Conservation (phyloP, 805 yeast genomes). For the Lachancea sp. region DNA sequence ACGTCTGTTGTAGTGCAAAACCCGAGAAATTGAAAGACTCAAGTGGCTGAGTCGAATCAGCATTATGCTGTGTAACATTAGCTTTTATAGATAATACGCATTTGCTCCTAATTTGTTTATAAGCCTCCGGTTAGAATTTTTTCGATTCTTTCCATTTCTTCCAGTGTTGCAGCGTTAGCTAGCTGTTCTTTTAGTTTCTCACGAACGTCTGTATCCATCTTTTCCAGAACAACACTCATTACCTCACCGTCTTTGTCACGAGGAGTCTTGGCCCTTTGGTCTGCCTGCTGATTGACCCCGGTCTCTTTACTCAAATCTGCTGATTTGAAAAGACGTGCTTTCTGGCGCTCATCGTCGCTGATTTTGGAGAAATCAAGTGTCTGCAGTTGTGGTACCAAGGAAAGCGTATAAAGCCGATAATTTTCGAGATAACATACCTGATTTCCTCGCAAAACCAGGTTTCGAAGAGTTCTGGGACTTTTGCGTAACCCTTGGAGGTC, state of each 20-base stretch:
- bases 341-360: constrained; percentile 44
- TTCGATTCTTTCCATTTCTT: constrained; percentile 71
- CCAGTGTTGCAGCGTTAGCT: constrained; percentile 57
- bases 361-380: constrained; percentile 66
- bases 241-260: constrained; percentile 29
- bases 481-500: constrained; percentile 39
- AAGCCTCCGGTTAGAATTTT: constrained; percentile 37
- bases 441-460: constrained; percentile 52
- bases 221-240: constrained; percentile 35
- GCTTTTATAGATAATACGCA: not conserved
- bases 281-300: not conserved
- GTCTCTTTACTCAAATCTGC: not conserved
- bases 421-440: constrained; percentile 44
- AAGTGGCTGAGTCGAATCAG: not conserved
- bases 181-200: constrained; percentile 46
- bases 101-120: constrained; percentile 1
- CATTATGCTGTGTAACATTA: not conserved
- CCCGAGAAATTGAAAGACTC: not conserved
- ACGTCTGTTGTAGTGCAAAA: constrained; percentile 1
- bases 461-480: constrained; percentile 38
- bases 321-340: constrained; percentile 38
- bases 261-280: constrained; percentile 9
- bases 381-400: constrained; percentile 56
- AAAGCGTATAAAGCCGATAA: constrained; percentile 55
- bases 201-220: constrained; percentile 50